phyloP scores from a whole-genome alignment of 2,329 filamentous ascomycete species.

The Epichloe hybrida region DNA sequence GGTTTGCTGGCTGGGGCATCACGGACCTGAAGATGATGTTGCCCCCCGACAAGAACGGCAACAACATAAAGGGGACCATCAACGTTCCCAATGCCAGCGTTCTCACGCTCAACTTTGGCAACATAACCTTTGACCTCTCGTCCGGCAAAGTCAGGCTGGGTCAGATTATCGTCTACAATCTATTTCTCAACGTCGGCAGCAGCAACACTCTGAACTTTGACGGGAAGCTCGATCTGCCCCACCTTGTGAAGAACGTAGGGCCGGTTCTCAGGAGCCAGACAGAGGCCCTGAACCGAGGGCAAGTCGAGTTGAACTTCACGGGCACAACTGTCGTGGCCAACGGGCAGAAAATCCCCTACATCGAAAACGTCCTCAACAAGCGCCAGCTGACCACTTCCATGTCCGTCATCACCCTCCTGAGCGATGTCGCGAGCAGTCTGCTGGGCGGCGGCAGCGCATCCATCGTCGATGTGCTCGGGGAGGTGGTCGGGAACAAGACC shows the following conservation, averaged over 20 bases:
- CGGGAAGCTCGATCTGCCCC: slow-evolving; percentile 27
- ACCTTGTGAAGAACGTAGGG: slow-evolving; percentile 27
- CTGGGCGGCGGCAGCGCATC: slow-evolving; percentile 15
- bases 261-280: slow-evolving; percentile 25
- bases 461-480: slow-evolving; percentile 21
- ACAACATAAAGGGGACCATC: slow-evolving; percentile 28
- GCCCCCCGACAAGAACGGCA: slow-evolving; percentile 24
- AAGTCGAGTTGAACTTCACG: slow-evolving; percentile 26
- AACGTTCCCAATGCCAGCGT: slow-evolving; percentile 31
- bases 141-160: slow-evolving; percentile 27
- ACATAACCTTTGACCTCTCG: slow-evolving; percentile 31
- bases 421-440: slow-evolving; percentile 24
- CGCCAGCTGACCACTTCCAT: slow-evolving; percentile 22
- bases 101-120: slow-evolving; percentile 29
- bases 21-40: slow-evolving; percentile 25
- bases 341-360: slow-evolving; percentile 28
- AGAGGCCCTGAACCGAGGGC: slow-evolving; percentile 22
- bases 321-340: slow-evolving; percentile 29
- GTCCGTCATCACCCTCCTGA: slow-evolving; percentile 25
- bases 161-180: slow-evolving; percentile 23
- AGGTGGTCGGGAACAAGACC: slow-evolving; percentile 26
- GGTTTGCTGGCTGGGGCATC: slow-evolving; percentile 25
- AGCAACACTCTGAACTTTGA: slow-evolving; percentile 29
- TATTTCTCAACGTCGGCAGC: slow-evolving; percentile 28
- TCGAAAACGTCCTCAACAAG: slow-evolving; percentile 29